Evolutionary conservation across 176 grass and related monocot genomes (phyloP), one percentile per base, ranked within the genome.

Genomic region (Rhynchospora pubera): DNA sequence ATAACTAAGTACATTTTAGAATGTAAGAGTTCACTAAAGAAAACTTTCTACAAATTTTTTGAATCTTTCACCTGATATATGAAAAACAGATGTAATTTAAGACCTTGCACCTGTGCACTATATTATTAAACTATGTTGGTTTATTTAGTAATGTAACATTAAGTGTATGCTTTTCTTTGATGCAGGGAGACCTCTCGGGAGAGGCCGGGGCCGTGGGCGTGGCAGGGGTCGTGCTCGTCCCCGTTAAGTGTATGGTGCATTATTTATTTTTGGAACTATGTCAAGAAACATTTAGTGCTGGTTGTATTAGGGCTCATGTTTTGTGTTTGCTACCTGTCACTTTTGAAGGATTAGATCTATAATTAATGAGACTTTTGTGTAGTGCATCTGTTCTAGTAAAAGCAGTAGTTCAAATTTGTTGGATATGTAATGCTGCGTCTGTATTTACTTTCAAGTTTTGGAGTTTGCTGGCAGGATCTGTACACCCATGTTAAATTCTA

Each of bases 201-300:
- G 94, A 18, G 94, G 94, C 2, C 89, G 93, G 7, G 93, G 93
- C 0, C 93, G 93, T 47, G 93, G 91, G 0, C 91, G 94, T 78
- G 89, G 94, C 19, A 89, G 91, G 42, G 94, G 94, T 43, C 91
- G 94, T 19, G 93, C 88, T 81, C 62, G 93, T 43, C 69, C 85
- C 1, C 91, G 93, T 83, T 93, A 73, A 91, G 72, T 77, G 6
- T 28, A 22, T 55, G 72, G 50, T 28, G 23, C 18, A 3, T 23
- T 30, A 32, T 56, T 24, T 55, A 77, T 77, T 56, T 76, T 76
- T 77, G 14, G 47, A 47, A 55, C 48, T 77, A 53, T 5, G 10
- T 75, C 13, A 50, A 75, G 72, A 50, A 50, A 77, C 62, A 21
- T 62, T 16, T 5, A 63, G 15, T 14, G 28, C 43, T 16, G 44